Base-by-base conservation (phyloP, 257 asterid genomes). In the Datura wrightii region DNA sequence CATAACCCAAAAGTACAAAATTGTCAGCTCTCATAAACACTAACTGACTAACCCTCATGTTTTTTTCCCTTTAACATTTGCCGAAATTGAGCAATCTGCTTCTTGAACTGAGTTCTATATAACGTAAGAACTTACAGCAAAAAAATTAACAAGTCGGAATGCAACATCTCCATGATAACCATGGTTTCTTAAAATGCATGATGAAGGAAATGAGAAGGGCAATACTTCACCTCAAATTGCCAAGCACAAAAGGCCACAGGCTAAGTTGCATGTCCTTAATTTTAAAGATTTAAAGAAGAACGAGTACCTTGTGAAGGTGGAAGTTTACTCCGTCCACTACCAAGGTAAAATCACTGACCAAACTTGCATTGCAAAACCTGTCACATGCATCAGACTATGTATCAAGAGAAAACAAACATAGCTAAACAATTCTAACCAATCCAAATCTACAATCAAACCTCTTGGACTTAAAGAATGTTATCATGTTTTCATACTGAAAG, bases 301-400 rank as follows among this genome's bases (percentile, higher is more conserved):
- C 67, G 81, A 70, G 80, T 91, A 96, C 98, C 98, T 96, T 96
- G 89, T 96, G 98, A 87, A 96, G 97, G 92, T 90, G 98, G 91
- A 96, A 93, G 82, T 85, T 90, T 62, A 91, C 88, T 48, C 90
- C 92, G 14, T 90, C 94, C 69, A 96, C 95, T 63, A 91, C 93
- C 91, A 94, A 84, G 24, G 92, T 92, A 83, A 96, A 85, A 89
- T 96, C 98, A 54, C 96, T 93, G 53, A 92, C 93, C 90, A 96
- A 86, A 90, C 89, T 94, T 71, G 97, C 86, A 84, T 87, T 87
- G 91, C 94, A 93, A 87, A 88, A 93, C 98, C 99, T 96, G 92
- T 67, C 54, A 82, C 36, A 34, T 5, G 80, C 56, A 88, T 79
- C 71, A 86, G 39, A 79, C 55, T 50, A 82, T 19, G 63, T 70